Conservation (phyloP, 2,329 filamentous ascomycete genomes). For the Penicillium sp. region DNA sequence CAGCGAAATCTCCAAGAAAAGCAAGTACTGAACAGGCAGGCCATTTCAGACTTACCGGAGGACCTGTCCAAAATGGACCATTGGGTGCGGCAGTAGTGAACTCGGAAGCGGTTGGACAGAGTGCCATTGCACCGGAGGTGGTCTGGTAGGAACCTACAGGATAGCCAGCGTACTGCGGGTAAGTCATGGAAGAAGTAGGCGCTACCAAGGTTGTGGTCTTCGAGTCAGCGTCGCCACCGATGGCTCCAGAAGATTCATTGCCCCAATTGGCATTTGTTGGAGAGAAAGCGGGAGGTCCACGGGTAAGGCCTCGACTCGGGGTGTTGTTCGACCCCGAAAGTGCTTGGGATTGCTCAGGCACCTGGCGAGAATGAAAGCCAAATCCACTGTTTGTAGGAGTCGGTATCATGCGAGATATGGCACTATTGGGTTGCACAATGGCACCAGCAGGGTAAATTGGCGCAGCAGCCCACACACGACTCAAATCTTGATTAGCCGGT, state of each 20-base stretch:
- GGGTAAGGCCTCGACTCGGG: conserved; percentile 27
- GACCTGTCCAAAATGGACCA: conserved; percentile 28
- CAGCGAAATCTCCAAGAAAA: not conserved
- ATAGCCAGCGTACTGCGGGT: conserved; percentile 33
- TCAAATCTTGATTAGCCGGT: conserved; percentile 23
- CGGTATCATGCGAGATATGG: conserved; percentile 32
- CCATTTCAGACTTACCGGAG: conserved; percentile 44
- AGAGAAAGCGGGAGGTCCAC: conserved; percentile 25
- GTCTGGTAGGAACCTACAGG: conserved; percentile 44
- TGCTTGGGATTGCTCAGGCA: conserved; percentile 28
- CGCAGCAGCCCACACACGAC: conserved; percentile 28
- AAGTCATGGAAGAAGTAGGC: conserved; percentile 26
- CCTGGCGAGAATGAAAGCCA: conserved; percentile 25
- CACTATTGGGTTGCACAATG: conserved; percentile 17
- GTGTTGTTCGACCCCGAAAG: conserved; percentile 20
- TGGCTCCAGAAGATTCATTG: conserved; percentile 23
- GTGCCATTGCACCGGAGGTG: conserved; percentile 56
- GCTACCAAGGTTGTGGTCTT: conserved; percentile 22
- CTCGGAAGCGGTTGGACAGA: conserved; percentile 69
- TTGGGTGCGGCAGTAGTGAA: conserved; percentile 52
- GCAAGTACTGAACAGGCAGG: too few species aligned
- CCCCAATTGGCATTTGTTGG: conserved; percentile 27
- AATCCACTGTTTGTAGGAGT: conserved; percentile 25
- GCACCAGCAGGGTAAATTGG: conserved; percentile 15
- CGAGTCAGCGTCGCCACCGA: conserved; percentile 16